Conservation (phyloP, 306 rosid species). For the Alnus glutinosa region DNA sequence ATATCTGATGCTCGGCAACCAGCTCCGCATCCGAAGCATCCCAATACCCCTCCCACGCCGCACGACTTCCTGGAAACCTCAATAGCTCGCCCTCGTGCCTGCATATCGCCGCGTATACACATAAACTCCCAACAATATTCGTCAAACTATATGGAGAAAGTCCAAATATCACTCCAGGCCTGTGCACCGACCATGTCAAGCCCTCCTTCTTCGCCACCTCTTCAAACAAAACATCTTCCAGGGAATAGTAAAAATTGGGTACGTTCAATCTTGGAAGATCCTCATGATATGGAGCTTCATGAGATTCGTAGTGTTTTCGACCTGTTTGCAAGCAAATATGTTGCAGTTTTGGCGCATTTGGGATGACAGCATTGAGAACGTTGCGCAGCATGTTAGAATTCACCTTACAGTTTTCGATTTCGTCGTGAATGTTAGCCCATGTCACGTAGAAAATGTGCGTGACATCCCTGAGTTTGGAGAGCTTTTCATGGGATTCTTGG, state of each 20-base stretch:
- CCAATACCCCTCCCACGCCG: constrained; percentile 49
- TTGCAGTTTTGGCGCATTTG: constrained; percentile 62
- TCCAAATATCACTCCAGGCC: constrained; percentile 57
- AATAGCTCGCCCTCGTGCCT: constrained; percentile 57
- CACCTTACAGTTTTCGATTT: constrained; percentile 51
- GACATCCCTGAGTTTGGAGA: constrained; percentile 59
- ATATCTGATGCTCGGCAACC: constrained; percentile 77
- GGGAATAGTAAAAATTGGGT: constrained; percentile 60
- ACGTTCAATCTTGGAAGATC: constrained; percentile 53
- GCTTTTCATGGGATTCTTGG: constrained; percentile 50
- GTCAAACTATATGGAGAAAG: constrained; percentile 66
- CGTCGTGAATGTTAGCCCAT: constrained; percentile 53
- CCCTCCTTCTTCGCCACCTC: constrained; percentile 49
- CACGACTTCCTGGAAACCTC: constrained; percentile 56
- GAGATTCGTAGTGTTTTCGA: constrained; percentile 48
- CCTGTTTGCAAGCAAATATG: constrained; percentile 79
- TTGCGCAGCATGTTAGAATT: constrained; percentile 62
- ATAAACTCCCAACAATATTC: constrained; percentile 50
- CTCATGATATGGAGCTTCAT: constrained; percentile 70
- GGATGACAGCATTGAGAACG: constrained; percentile 50
- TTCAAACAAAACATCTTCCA: constrained; percentile 51
- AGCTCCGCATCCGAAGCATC: constrained; percentile 65
- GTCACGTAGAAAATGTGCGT: constrained; percentile 71
- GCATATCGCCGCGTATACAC: constrained; percentile 69
- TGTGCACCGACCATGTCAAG: constrained; percentile 63